Evolutionary conservation across 139 green algal genomes (phyloP).

Genomic region (Mychonastes homosphaera): DNA sequence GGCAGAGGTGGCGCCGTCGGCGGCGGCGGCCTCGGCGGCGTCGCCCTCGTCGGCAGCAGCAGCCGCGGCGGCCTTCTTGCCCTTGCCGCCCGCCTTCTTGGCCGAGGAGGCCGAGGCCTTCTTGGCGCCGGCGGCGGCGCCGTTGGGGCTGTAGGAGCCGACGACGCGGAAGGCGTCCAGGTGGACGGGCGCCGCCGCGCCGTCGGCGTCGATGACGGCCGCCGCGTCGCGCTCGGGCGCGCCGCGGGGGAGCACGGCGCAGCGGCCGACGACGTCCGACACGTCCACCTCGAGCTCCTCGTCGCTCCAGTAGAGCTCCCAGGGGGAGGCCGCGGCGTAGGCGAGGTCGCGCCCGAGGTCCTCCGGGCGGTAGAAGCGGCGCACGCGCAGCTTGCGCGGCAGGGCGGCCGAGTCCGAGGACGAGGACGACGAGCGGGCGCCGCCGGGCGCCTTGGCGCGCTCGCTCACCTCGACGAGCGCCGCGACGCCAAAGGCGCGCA

Average conservation of each 20-base stretch:
- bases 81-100: slow-evolving; percentile 12
- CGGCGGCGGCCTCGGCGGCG: slow-evolving; percentile 13
- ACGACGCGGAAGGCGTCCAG: slow-evolving; percentile 31
- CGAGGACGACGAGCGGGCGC: neutral
- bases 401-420: neutral
- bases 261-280: slow-evolving; percentile 42
- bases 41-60: slow-evolving; percentile 23
- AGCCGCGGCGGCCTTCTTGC: slow-evolving; percentile 14
- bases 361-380: slow-evolving; percentile 82
- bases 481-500: slow-evolving; percentile 61
- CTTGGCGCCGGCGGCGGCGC: neutral
- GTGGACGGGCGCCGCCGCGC: too few relatives aligned
- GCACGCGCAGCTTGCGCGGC: slow-evolving; percentile 27
- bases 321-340: slow-evolving; percentile 59
- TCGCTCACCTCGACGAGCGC: slow-evolving; percentile 48
- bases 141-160: slow-evolving; percentile 33
- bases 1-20: neutral
- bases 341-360: slow-evolving; percentile 62
- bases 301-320: slow-evolving; percentile 60
- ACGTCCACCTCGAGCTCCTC: slow-evolving; percentile 38
- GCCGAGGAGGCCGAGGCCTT: slow-evolving; percentile 6
- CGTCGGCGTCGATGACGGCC: neutral
- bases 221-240: neutral
- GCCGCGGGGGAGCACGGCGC: slow-evolving; percentile 12
- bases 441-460: neutral